phyloP scores from a whole-genome alignment of 441 rosid genomes.

The Corymbia citriodora region DNA sequence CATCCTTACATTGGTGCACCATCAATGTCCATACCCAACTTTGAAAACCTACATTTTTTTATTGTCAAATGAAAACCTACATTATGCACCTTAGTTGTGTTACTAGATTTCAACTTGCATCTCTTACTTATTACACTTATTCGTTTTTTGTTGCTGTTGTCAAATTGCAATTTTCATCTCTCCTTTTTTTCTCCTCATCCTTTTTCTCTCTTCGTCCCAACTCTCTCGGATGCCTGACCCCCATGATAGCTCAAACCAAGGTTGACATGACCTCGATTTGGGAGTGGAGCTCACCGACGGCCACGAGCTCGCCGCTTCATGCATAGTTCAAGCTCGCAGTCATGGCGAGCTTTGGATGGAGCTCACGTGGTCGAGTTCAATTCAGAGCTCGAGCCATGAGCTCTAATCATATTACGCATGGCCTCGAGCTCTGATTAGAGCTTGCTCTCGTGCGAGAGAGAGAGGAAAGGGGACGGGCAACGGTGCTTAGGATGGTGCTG shows the following conservation, averaged over 20 bases:
- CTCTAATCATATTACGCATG: background rate
- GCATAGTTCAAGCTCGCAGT: background rate
- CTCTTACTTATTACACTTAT: background rate
- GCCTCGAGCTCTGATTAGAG: background rate
- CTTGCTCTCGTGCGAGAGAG: accelerated
- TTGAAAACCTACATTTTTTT: background rate
- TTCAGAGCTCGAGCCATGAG: background rate
- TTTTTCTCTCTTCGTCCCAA: background rate
- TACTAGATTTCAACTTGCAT: background rate
- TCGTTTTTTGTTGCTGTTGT: background rate
- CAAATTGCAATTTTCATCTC: background rate
- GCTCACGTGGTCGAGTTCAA: background rate
- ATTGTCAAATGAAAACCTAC: background rate
- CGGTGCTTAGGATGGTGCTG: background rate
- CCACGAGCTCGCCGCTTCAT: background rate
- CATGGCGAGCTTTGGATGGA: background rate
- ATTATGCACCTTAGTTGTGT: background rate
- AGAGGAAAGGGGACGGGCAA: background rate
- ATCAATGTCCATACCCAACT: background rate
- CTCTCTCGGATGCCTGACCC: background rate
- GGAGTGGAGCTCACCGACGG: background rate
- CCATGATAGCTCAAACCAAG: background rate
- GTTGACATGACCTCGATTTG: background rate
- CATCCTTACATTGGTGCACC: background rate
- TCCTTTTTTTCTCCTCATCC: background rate